Evolutionary conservation across 768 basidiomycete species (phyloP), one percentile per base, ranked within the genome.

Genomic region (Mycena metata): DNA sequence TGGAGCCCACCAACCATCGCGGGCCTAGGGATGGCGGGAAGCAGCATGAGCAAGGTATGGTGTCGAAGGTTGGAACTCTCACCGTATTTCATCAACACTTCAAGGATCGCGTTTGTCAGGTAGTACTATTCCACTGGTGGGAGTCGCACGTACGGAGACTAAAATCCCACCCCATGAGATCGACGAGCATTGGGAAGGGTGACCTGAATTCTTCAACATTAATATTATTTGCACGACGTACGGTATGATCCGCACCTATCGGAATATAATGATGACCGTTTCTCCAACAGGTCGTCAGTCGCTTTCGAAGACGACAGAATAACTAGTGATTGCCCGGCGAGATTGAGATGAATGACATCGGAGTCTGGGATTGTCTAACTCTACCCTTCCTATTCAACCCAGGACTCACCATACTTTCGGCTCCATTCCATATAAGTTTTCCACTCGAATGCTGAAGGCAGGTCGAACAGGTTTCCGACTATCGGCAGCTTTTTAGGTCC

Each of bases 401-500:
- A n/a, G 11, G n/a, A 39, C 55, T 15, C 10, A 67, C 81, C 78
- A 42, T 76, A 82, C 72, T 80, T 74, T 47, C 74, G 41, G 33
- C 76, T 78, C 81, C 82, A 83, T 54, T 80, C 67, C 5, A 76
- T 41, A 63, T 82, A 85, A 33, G 80, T 78, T 60, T 83, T 71
- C 84, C 85, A 87, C 10, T 61, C 39, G 24, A 43, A 35, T 79
- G 78, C 23, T 78, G 81, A 42, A 17, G 86, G 86, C 69, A 86
- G 76, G 46, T 82, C 80, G 4, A 83, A 73, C 23, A 84, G 69
- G 64, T 86, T 87, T 2, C 83, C 85, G 42, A 87, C 33, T 9
- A 86, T 41, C 3, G 85, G 85, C 16, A 83, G 72, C 35, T 79
- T 80, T 47, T 74, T 79, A 8, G 85, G 85, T 17, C 85, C 82